Percentiles rank a stretch among this genome's conserved stretches.
Conservation (phyloP, 805 yeast species). For the Nakazawaea peltata region DNA sequence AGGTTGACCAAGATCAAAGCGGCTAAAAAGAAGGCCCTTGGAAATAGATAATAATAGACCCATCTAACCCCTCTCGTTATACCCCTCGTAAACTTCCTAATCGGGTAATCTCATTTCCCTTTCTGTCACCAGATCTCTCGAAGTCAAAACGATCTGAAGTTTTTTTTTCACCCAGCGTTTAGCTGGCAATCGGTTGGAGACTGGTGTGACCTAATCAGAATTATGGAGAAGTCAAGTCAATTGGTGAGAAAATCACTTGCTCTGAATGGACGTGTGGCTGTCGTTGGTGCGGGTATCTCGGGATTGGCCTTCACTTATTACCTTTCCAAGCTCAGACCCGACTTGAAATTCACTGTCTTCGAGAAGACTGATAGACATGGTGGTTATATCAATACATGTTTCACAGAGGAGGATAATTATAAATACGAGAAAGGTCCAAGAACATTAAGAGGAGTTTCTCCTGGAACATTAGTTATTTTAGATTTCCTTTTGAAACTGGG, state of each 20-base stretch:
- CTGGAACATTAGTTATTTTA: slow-evolving; percentile 63
- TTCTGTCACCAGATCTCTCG: too few species aligned
- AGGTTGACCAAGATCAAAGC: slow-evolving; percentile 42
- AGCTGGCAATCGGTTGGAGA: too few species aligned
- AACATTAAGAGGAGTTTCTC: slow-evolving; percentile 75
- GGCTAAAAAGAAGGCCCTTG: slow-evolving; percentile 22
- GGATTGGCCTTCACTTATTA: slow-evolving; percentile 73
- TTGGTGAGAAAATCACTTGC: slow-evolving; percentile 7
- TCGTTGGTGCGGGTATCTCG: slow-evolving; percentile 84
- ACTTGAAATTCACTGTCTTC: slow-evolving; percentile 51
- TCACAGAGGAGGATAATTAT: slow-evolving; percentile 20
- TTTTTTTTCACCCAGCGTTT: too few species aligned
- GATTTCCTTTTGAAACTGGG: slow-evolving; percentile 50
- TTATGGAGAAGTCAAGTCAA: slow-evolving; percentile 1
- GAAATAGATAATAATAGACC: slow-evolving; percentile 3
- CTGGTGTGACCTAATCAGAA: too few species aligned
- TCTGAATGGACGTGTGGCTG: slow-evolving; percentile 44
- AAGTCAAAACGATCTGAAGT: too few species aligned
- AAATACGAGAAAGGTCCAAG: slow-evolving; percentile 84
- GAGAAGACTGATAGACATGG: slow-evolving; percentile 56
- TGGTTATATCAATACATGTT: slow-evolving; percentile 68
- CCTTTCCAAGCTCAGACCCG: slow-evolving; percentile 68
- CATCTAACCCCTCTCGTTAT: neutral
- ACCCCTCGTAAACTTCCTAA: too few species aligned
- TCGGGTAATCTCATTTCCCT: too few species aligned